Evolutionary conservation across 768 basidiomycete genomes (phyloP).

Genomic region (Phlegmacium glaucopus): DNA sequence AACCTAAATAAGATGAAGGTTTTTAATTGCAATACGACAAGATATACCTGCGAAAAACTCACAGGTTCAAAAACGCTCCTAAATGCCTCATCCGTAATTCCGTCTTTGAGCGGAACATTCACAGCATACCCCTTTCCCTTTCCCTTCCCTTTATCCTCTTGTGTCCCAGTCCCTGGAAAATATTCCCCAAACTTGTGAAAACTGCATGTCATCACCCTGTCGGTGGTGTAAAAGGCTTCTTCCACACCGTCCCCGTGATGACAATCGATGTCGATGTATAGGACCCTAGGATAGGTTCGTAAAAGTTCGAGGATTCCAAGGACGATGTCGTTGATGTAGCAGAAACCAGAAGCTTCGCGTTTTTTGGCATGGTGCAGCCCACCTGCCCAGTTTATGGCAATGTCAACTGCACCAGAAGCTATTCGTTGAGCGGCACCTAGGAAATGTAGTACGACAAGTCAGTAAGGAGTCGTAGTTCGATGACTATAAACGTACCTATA

Average conservation of each 20-base stretch:
- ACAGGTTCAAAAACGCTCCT: conserved; percentile 90
- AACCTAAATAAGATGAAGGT: conserved; percentile 43
- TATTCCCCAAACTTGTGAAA: conserved; percentile 98
- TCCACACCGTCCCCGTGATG: conserved; percentile 99
- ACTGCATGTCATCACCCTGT: conserved; percentile 94
- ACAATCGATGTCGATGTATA: conserved; percentile 98
- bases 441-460: neutral
- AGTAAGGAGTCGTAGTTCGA: no score
- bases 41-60: conserved; percentile 23
- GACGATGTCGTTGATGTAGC: conserved; percentile 98
- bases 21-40: no score
- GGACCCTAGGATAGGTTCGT: conserved; percentile 79
- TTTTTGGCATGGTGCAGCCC: conserved; percentile 99
- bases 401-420: conserved; percentile 81
- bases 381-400: conserved; percentile 97
- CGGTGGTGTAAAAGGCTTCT: conserved; percentile 97
- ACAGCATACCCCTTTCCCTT: conserved; percentile 86
- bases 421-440: conserved; percentile 80
- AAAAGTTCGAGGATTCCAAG: conserved; percentile 91
- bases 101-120: conserved; percentile 93
- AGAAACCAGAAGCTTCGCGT: conserved; percentile 95
- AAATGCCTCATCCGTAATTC: conserved; percentile 88
- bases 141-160: conserved; percentile 81
- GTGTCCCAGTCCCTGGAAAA: conserved; percentile 85
- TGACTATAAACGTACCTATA: conserved; percentile 53